phyloP scores from a whole-genome alignment of 1,139 yeast species.

The Sugiyamaella sp. region DNA sequence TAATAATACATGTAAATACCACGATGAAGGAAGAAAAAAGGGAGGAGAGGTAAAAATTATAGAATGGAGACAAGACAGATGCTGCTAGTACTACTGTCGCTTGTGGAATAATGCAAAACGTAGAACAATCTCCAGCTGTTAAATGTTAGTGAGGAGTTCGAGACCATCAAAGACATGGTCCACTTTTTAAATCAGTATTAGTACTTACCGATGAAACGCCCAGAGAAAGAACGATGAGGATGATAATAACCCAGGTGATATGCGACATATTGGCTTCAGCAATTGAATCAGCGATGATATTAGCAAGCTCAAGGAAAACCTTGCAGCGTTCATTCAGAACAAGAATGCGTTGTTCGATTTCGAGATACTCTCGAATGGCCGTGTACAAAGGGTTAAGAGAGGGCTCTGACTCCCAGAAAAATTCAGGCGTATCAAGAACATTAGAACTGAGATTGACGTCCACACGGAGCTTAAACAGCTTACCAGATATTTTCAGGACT shows the following conservation, averaged over 20 bases:
- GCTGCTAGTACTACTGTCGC: background rate
- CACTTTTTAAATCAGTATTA: background rate
- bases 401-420: slow-evolving; percentile 96
- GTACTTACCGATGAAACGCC: slow-evolving; percentile 55
- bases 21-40: background rate
- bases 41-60: background rate
- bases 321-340: slow-evolving; percentile 92
- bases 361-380: slow-evolving; percentile 89
- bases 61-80: background rate
- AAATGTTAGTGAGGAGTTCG: slow-evolving; percentile 1
- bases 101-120: slow-evolving; percentile 53
- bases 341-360: slow-evolving; percentile 91
- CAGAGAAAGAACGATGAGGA: slow-evolving; percentile 77
- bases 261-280: slow-evolving; percentile 91
- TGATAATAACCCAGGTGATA: slow-evolving; percentile 87
- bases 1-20: slow-evolving; percentile 9
- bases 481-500: slow-evolving; percentile 83
- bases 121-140: slow-evolving; percentile 52
- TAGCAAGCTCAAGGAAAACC: slow-evolving; percentile 90
- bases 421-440: slow-evolving; percentile 91
- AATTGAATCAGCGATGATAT: slow-evolving; percentile 88
- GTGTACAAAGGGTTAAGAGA: slow-evolving; percentile 88
- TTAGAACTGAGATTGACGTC: slow-evolving; percentile 92
- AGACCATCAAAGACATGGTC: too few relatives aligned
- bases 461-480: slow-evolving; percentile 82